phyloP scores from a whole-genome alignment of 1,284 basidiomycete genomes.

The Prillingera fragicola region DNA sequence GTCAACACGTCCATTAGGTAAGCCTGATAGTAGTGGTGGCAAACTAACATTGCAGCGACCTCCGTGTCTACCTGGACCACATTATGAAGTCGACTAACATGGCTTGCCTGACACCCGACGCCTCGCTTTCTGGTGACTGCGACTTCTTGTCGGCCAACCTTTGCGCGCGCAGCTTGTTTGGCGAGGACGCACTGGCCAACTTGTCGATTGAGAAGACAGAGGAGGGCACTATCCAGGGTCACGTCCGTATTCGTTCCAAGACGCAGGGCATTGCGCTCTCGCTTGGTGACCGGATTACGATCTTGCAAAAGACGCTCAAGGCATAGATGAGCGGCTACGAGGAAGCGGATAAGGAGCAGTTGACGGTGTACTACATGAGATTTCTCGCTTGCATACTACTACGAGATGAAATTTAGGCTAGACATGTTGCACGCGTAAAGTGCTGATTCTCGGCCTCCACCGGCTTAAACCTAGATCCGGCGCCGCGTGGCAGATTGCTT shows the following conservation, averaged over 20 bases:
- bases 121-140: conserved; percentile 82
- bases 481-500: too few species aligned
- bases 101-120: conserved; percentile 92
- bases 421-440: too few species aligned
- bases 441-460: too few species aligned
- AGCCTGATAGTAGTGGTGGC: conserved; percentile 32
- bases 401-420: conserved; percentile 5
- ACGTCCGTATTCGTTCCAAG: conserved; percentile 88
- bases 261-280: conserved; percentile 94
- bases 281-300: conserved; percentile 68
- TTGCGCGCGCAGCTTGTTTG: conserved; percentile 85
- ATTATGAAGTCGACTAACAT: conserved; percentile 93
- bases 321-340: conserved; percentile 8
- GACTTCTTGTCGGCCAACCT: conserved; percentile 91
- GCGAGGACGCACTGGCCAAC: conserved; percentile 97
- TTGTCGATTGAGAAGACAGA: conserved; percentile 87
- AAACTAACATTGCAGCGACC: conserved; percentile 53
- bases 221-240: conserved; percentile 73
- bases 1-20: conserved; percentile 75
- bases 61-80: conserved; percentile 77
- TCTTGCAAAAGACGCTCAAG: conserved; percentile 50
- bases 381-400: conserved; percentile 4
- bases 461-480: too few species aligned
- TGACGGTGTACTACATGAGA: too few species aligned
- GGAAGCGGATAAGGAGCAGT: not conserved